Conservation (phyloP, 2,329 filamentous ascomycete genomes). For the Alternaria ethzedia region DNA sequence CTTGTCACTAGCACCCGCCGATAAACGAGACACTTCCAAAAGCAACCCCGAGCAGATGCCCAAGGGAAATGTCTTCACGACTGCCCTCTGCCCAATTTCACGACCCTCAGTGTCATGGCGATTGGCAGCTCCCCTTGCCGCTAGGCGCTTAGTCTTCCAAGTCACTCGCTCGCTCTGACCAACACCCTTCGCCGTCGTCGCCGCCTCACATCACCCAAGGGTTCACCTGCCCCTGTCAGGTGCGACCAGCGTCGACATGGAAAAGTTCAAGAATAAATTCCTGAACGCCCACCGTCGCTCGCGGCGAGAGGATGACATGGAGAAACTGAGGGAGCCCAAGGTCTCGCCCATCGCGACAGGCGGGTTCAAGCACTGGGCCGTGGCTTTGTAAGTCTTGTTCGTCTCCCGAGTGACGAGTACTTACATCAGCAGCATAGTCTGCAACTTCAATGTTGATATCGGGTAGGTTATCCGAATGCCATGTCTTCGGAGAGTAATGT, state of each 20-base stretch:
- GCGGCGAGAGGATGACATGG: constrained; percentile 32
- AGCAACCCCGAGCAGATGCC: constrained; percentile 2
- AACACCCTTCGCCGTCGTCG: constrained; percentile 7
- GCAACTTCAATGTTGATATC: constrained; percentile 54
- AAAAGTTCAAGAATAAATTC: constrained; percentile 44
- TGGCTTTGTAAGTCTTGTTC: constrained; percentile 46
- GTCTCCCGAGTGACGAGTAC: not conserved
- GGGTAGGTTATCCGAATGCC: constrained; percentile 34
- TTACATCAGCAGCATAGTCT: constrained; percentile 45
- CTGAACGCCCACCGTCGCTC: constrained; percentile 33
- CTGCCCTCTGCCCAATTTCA: not conserved
- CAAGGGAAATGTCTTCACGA: not conserved
- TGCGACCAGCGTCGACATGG: constrained; percentile 34
- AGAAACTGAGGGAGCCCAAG: constrained; percentile 17
- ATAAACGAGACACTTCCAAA: constrained; percentile 17
- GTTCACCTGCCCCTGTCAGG: constrained; percentile 32
- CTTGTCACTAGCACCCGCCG: constrained; percentile 20
- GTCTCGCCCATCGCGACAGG: constrained; percentile 14
- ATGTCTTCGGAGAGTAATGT: not conserved
- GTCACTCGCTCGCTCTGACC: constrained; percentile 15
- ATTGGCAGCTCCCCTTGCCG: constrained; percentile 6
- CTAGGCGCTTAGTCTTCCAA: constrained; percentile 3
- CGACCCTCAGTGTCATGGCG: constrained; percentile 12
- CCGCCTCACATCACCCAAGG: constrained; percentile 9
- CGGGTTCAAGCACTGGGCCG: constrained; percentile 49